These are phyloP conservation scores for Thinopyrum elongatum DNA, from an alignment of 176 grass and related monocot genomes.

Conservation along the genomic window DNA sequence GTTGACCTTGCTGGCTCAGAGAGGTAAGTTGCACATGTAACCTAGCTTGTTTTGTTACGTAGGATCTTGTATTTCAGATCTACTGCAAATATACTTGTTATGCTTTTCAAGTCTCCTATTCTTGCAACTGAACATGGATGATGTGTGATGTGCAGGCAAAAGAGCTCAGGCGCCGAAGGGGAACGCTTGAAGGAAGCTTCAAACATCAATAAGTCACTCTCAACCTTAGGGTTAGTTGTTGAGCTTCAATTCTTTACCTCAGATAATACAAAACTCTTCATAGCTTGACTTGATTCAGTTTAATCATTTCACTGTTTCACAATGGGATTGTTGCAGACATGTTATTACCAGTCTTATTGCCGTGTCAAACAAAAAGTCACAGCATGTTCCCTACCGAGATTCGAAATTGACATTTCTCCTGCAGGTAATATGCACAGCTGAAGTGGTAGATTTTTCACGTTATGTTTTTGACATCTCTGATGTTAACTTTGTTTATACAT, in stretches of 20 bases:
- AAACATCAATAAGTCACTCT: constrained; percentile 97
- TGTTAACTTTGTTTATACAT: constrained; percentile 11
- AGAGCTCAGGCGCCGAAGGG: constrained; percentile 99
- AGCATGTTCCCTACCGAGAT: constrained; percentile 96
- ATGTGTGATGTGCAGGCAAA: constrained; percentile 60
- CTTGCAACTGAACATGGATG: neutral
- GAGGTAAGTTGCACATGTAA: constrained; percentile 51
- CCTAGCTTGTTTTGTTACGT: neutral
- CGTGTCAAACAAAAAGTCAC: constrained; percentile 88
- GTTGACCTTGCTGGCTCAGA: constrained; percentile 98
- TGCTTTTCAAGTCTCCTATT: constrained; percentile 3
- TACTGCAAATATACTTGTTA: neutral
- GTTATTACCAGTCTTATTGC: constrained; percentile 95
- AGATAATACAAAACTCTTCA: neutral
- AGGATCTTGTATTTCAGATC: neutral
- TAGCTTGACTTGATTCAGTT: constrained; percentile 20
- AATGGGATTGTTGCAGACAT: constrained; percentile 51
- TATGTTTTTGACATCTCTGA: neutral
- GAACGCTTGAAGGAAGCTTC: constrained; percentile 95
- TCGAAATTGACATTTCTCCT: constrained; percentile 99
- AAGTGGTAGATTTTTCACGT: neutral
- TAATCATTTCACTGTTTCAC: constrained; percentile 5
- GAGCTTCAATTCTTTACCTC: constrained; percentile 19
- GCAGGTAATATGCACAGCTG: constrained; percentile 59
- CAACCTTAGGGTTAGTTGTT: constrained; percentile 82